phyloP scores from a whole-genome alignment of 2,329 filamentous ascomycete genomes.

The Pseudonectria buxi region DNA sequence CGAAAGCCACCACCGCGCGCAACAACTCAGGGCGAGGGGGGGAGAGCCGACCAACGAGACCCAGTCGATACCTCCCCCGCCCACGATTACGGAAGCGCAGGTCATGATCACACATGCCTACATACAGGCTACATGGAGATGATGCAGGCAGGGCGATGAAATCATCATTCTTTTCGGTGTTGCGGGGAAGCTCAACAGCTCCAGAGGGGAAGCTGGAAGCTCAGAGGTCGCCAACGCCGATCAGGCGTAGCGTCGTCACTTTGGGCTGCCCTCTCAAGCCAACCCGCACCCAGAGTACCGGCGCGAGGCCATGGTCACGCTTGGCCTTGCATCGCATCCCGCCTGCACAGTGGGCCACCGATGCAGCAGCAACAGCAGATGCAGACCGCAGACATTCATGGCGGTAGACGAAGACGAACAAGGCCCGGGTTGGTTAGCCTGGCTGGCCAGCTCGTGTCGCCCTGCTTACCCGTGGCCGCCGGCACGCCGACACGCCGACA shows the following conservation, averaged over 20 bases:
- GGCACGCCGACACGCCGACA: conserved; percentile 1
- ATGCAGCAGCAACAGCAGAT: conserved; percentile 8
- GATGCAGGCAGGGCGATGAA: conserved; percentile 3
- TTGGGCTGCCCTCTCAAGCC: conserved; percentile 21
- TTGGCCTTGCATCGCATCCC: conserved; percentile 18
- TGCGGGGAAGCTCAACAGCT: conserved; percentile 14
- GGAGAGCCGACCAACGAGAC: too few relatives aligned
- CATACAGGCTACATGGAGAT: too few relatives aligned
- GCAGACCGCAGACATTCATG: conserved; percentile 12
- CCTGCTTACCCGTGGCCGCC: conserved; percentile 7
- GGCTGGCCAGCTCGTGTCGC: conserved; percentile 10
- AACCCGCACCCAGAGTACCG: conserved; percentile 26
- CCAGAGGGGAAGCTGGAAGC: conserved; percentile 6
- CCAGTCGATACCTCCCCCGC: too few relatives aligned
- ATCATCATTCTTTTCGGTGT: conserved; percentile 7
- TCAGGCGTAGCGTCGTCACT: conserved; percentile 20
- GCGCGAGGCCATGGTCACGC: conserved; percentile 15
- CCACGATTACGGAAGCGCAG: too few relatives aligned
- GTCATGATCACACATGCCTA: too few relatives aligned
- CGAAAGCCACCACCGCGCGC: too few relatives aligned
- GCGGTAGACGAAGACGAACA: too few relatives aligned
- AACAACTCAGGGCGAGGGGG: too few relatives aligned
- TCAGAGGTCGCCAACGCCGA: conserved; percentile 13
- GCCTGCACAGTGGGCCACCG: background rate
- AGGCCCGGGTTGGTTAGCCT: conserved; percentile 7